Evolutionary conservation across 148 eudicot genomes (phyloP).

Genomic region (Diospyros lotus): DNA sequence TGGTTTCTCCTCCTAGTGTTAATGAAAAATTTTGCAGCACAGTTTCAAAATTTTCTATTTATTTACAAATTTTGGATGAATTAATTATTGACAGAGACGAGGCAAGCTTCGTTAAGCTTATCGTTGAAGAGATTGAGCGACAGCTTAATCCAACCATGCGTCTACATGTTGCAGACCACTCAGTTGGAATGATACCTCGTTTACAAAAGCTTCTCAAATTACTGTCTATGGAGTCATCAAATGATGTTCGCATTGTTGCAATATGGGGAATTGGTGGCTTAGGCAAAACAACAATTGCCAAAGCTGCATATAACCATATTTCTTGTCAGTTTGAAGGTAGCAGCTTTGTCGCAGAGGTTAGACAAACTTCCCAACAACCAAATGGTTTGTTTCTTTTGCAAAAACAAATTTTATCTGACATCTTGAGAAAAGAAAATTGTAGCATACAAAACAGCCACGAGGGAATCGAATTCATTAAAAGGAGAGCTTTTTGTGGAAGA

Average conservation of each 20-base stretch:
- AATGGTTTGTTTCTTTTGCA: conserved; percentile 1
- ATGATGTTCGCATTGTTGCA: conserved; percentile 3
- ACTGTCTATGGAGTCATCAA: conserved; percentile 1
- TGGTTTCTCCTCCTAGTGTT: no score
- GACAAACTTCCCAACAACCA: not conserved
- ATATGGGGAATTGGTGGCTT: conserved; percentile 11
- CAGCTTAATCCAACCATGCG: not conserved
- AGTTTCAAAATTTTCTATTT: no score
- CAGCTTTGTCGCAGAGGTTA: not conserved
- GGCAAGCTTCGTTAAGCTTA: not conserved
- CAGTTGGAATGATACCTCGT: not conserved
- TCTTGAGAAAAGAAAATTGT: not conserved
- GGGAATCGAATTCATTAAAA: conserved; percentile 1
- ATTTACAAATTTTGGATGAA: no score
- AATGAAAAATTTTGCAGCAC: no score
- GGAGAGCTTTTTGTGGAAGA: not conserved
- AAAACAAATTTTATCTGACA: not conserved
- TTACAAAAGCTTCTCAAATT: not conserved
- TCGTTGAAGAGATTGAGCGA: not conserved
- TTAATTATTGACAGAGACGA: not conserved
- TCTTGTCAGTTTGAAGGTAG: not conserved
- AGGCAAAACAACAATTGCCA: conserved; percentile 11
- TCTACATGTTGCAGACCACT: not conserved
- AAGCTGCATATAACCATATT: not conserved
- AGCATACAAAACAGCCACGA: no score